phyloP scores from a whole-genome alignment of 1,284 basidiomycete species.

The Austroboletus niveus region DNA sequence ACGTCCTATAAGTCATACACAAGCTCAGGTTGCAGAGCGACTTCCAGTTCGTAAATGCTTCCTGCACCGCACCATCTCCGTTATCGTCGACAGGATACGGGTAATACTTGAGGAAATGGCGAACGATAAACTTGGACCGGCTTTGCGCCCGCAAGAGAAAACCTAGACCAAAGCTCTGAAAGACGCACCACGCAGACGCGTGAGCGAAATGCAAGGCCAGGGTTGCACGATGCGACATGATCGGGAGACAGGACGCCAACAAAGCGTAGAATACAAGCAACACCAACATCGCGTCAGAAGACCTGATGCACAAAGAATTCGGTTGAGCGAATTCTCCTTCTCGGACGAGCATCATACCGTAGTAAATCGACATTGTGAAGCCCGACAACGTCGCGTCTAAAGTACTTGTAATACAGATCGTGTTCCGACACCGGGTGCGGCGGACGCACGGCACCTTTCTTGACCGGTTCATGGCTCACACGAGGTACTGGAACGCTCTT shows the following conservation, averaged over 20 bases:
- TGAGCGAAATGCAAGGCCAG: slow-evolving; percentile 77
- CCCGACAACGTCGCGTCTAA: slow-evolving; percentile 84
- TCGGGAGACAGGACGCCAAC: slow-evolving; percentile 44
- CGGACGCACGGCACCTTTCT: slow-evolving; percentile 8
- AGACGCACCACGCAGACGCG: slow-evolving; percentile 81
- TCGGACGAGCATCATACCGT: slow-evolving; percentile 49
- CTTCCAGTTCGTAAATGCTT: slow-evolving; percentile 97
- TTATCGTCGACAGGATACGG: slow-evolving; percentile 68
- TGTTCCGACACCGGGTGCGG: slow-evolving; percentile 64
- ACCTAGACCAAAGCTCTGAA: slow-evolving; percentile 91
- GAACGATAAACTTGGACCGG: slow-evolving; percentile 84
- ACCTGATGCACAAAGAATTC: slow-evolving; percentile 38
- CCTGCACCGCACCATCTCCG: slow-evolving; percentile 74
- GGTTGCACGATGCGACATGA: slow-evolving; percentile 40
- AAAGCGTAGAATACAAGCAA: slow-evolving; percentile 57
- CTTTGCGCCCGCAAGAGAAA: slow-evolving; percentile 82
- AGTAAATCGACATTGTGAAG: slow-evolving; percentile 83
- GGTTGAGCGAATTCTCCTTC: slow-evolving; percentile 22
- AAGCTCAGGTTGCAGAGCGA: slow-evolving; percentile 88
- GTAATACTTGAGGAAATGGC: slow-evolving; percentile 93
- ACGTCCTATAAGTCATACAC: slow-evolving; percentile 90
- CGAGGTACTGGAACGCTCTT: neutral
- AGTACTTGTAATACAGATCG: slow-evolving; percentile 89
- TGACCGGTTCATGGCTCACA: slow-evolving; percentile 7
- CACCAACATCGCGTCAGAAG: slow-evolving; percentile 66